phyloP scores from a whole-genome alignment of 805 yeast species.

The Nakazawaea ishiwadae region DNA sequence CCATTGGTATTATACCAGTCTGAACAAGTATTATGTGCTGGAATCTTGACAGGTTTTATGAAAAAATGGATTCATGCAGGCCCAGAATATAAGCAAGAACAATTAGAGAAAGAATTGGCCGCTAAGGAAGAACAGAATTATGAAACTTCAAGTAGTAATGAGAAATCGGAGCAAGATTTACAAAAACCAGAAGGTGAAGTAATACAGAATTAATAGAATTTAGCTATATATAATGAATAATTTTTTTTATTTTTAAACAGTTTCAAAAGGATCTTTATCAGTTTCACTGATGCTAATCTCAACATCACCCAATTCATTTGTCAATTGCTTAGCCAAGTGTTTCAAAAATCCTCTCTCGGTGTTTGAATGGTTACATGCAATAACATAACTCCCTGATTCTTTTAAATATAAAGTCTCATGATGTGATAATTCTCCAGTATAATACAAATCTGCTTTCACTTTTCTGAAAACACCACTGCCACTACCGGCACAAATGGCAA shows the following conservation, averaged over 20 bases:
- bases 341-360: conserved; percentile 84
- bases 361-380: conserved; percentile 85
- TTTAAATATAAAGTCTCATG: conserved; percentile 76
- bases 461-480: conserved; percentile 76
- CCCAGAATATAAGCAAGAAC: conserved; percentile 14
- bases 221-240: background rate
- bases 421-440: conserved; percentile 93
- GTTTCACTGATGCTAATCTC: conserved; percentile 44
- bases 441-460: conserved; percentile 60
- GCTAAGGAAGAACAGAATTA: conserved; percentile 1
- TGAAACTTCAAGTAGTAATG: conserved; percentile 1
- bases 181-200: conserved; percentile 1
- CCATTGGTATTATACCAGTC: conserved; percentile 85
- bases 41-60: conserved; percentile 60
- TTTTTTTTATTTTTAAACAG: background rate
- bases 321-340: conserved; percentile 46
- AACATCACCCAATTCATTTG: conserved; percentile 36
- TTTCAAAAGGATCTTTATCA: conserved; percentile 62
- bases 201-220: background rate
- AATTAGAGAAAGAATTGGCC: conserved; percentile 13
- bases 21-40: conserved; percentile 82
- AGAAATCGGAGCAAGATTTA: background rate
- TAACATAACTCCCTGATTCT: conserved; percentile 68
- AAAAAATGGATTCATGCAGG: conserved; percentile 57
- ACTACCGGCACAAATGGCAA: conserved; percentile 95